phyloP scores from a whole-genome alignment of 192 early-diverging fungal species.

The Backusella parvicylindrica region DNA sequence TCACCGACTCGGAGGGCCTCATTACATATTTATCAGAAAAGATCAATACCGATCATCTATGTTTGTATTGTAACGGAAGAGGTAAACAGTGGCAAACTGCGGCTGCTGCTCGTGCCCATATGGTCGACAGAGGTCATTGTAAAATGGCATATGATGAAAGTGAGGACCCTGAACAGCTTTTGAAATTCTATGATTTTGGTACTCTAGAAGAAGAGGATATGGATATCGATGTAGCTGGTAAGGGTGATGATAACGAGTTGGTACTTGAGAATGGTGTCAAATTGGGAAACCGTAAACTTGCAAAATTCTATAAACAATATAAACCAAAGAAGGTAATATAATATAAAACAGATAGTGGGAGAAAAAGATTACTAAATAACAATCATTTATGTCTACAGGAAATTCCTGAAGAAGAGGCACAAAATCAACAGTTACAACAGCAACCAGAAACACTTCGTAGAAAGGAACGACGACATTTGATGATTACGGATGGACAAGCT shows the following conservation, averaged over 20 bases:
- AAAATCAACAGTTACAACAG: neutral
- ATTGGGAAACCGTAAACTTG: conserved; percentile 14
- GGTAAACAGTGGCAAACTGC: conserved; percentile 77
- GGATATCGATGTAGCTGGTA: neutral
- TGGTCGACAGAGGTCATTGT: conserved; percentile 93
- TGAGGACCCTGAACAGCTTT: conserved; percentile 83
- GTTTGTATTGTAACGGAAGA: conserved; percentile 91
- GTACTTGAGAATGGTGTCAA: conserved; percentile 10
- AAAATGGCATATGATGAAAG: conserved; percentile 93
- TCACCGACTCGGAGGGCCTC: conserved; percentile 82
- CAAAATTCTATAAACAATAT: conserved; percentile 18
- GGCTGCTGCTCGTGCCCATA: conserved; percentile 90
- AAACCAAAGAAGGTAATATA: neutral
- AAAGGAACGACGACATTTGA: neutral
- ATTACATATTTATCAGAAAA: conserved; percentile 90
- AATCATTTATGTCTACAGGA: neutral
- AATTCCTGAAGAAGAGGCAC: neutral
- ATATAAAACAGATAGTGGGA: neutral
- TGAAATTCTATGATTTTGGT: conserved; percentile 94
- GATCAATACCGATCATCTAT: conserved; percentile 89
- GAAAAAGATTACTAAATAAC: neutral
- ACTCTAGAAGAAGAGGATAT: conserved; percentile 29
- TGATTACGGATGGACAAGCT: neutral
- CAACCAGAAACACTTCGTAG: neutral
- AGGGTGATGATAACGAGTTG: neutral